Evolutionary conservation across 331 rosid species (phyloP).

Genomic region (Pyrus hybrid): DNA sequence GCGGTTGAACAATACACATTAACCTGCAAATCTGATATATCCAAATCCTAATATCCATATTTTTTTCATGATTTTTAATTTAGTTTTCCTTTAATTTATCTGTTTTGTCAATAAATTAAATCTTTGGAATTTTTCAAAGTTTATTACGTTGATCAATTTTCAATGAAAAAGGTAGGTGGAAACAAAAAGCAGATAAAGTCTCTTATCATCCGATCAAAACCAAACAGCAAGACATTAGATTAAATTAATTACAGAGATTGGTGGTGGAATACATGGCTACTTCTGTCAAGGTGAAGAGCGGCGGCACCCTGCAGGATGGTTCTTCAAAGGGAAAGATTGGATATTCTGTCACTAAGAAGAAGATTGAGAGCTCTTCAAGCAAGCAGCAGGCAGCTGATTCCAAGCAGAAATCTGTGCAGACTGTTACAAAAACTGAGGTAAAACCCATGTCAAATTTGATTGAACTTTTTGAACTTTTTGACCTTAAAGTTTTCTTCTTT

Average conservation of each 20-base stretch:
- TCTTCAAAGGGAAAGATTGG: slow-evolving; percentile 51
- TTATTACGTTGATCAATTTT: slow-evolving; percentile 8
- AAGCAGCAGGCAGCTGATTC: slow-evolving; percentile 32
- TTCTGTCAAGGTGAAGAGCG: slow-evolving; percentile 40
- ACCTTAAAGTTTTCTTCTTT: not conserved
- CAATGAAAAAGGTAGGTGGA: slow-evolving; percentile 9
- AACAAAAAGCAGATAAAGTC: not conserved
- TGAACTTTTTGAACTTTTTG: not conserved
- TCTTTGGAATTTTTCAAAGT: not conserved
- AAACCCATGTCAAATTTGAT: slow-evolving; percentile 2
- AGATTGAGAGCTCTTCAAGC: slow-evolving; percentile 49
- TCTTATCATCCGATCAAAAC: slow-evolving; percentile 20
- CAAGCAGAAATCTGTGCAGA: slow-evolving; percentile 38
- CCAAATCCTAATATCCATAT: not conserved
- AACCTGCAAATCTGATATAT: slow-evolving; percentile 16
- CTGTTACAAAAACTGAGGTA: slow-evolving; percentile 59
- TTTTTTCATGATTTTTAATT: too few relatives aligned
- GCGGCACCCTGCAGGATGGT: slow-evolving; percentile 30
- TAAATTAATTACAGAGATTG: not conserved
- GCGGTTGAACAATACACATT: slow-evolving; percentile 23
- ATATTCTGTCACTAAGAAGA: slow-evolving; percentile 40
- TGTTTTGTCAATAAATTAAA: not conserved
- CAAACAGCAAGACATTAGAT: not conserved
- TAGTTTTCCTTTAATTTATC: not conserved
- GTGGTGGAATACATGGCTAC: slow-evolving; percentile 35